Evolutionary conservation across 352 stramenopile species (phyloP).

Genomic region (Globisporangium emineosum): DNA sequence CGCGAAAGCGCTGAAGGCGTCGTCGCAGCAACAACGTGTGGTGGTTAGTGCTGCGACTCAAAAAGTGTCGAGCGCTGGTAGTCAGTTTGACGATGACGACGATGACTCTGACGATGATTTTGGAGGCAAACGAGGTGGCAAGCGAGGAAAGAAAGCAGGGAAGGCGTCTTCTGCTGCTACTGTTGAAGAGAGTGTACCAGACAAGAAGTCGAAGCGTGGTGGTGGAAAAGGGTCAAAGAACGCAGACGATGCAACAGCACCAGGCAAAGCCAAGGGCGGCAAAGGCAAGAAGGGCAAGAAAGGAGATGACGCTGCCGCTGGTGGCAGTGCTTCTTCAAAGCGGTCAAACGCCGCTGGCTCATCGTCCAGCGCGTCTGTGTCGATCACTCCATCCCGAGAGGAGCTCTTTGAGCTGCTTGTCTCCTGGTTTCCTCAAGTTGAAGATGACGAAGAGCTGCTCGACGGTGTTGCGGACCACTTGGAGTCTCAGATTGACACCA

Average conservation of each 20-base stretch:
- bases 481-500: constrained; percentile 31
- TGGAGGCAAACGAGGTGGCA: constrained; percentile 34
- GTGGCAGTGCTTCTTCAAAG: not conserved
- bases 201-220: constrained; percentile 45
- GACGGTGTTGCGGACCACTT: constrained; percentile 45
- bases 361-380: constrained; percentile 13
- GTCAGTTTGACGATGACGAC: constrained; percentile 24
- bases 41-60: not conserved
- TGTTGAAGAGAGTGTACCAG: constrained; percentile 16
- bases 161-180: constrained; percentile 20
- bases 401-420: constrained; percentile 43
- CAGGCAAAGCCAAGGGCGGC: constrained; percentile 32
- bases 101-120: constrained; percentile 39
- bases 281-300: constrained; percentile 51
- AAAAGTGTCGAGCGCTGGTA: constrained; percentile 14
- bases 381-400: constrained; percentile 49
- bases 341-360: not conserved
- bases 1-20: constrained; percentile 34
- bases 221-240: constrained; percentile 33
- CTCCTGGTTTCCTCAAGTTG: constrained; percentile 44
- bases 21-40: constrained; percentile 28
- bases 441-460: constrained; percentile 73
- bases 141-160: constrained; percentile 28
- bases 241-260: constrained; percentile 19
- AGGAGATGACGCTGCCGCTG: constrained; percentile 20